Base-by-base conservation (phyloP, 805 yeast species). In the Kodamaea neixiangensis region DNA sequence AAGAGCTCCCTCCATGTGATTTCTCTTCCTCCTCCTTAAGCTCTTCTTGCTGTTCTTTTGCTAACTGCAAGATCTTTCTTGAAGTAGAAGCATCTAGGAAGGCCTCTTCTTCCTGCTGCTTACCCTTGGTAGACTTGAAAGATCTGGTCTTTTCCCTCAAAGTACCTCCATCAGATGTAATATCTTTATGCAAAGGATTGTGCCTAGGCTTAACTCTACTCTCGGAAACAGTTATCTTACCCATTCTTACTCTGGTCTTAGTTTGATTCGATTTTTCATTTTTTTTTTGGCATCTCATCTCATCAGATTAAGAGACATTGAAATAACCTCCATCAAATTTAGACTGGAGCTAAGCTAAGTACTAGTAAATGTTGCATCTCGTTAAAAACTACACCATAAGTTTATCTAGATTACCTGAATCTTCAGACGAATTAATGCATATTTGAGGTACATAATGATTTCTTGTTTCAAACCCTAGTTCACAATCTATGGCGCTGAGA, bases 31-130 rank as follows among this genome's bases (percentile, higher is more conserved):
- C 83, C 5, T 60, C 64, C 48, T 83, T 92, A 17, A 92, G 66
- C 64, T 94, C 99, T 42, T 88, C 91, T 69, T 91, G 97, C 72
- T 94, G 99, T 61, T 87, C 93, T 59, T 81, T 85, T 15, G 99
- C 99, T 54, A 94, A 76, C 65, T 87, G 89, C 58, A 94, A 75
- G 67, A 94, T 92, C 70, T 83, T 89, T 68, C 96, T 78, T 1
- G 97, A 89, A 25, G 89, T 73, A 15, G 82, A 76, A 15, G 97
- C 87, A 72, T 93, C 97, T 37, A 94, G 77, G 58, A 72, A 86
- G 41, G 78, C 83, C 44, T 85, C 91, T 20, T 78, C 85, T 71
- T 52, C 22, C 67, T 75, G 48, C 69, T 73, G 35, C 71, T 65
- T 18, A 72, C 68, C 18, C 44, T 62, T 59, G 44, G 59, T 57